Conservation (phyloP, 805 yeast species). For the Yarrowia sp. region DNA sequence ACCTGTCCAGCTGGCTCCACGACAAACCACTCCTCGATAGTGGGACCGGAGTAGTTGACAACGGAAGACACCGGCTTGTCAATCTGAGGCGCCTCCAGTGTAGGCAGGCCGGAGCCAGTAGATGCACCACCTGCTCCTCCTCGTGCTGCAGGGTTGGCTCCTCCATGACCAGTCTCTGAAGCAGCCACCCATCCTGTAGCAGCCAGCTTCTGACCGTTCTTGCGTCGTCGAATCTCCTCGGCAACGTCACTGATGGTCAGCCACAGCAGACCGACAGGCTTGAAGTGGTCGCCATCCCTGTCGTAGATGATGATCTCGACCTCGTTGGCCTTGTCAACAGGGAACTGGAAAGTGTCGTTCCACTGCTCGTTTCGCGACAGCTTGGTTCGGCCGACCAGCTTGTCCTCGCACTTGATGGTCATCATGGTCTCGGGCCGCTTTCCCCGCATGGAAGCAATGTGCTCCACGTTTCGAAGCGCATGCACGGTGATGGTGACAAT, state of each 20-base stretch:
- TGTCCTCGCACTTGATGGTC: conserved; percentile 83
- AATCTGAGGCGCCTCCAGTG: conserved; percentile 3
- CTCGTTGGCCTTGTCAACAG: conserved; percentile 89
- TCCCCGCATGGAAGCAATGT: conserved; percentile 78
- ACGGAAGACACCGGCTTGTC: background rate
- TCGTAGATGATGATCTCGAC: conserved; percentile 86
- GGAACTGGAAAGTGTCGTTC: conserved; percentile 77
- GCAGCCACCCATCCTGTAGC: conserved; percentile 72
- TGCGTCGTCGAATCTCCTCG: conserved; percentile 90
- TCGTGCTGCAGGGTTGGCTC: background rate
- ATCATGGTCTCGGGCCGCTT: conserved; percentile 78
- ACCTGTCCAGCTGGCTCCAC: conserved; percentile 95
- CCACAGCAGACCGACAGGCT: conserved; percentile 94
- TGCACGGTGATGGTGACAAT: conserved; percentile 67
- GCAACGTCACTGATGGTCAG: conserved; percentile 84
- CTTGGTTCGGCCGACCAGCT: conserved; percentile 71
- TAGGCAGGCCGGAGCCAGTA: background rate
- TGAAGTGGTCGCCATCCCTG: conserved; percentile 58
- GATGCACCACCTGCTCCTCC: background rate
- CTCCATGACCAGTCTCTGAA: background rate
- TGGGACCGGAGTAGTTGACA: conserved; percentile 16
- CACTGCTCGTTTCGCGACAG: conserved; percentile 74
- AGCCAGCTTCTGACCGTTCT: conserved; percentile 69
- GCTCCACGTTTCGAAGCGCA: conserved; percentile 86
- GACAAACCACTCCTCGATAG: conserved; percentile 78